phyloP scores from a whole-genome alignment of 1,284 basidiomycete species.

The Leccinum pachyderme region DNA sequence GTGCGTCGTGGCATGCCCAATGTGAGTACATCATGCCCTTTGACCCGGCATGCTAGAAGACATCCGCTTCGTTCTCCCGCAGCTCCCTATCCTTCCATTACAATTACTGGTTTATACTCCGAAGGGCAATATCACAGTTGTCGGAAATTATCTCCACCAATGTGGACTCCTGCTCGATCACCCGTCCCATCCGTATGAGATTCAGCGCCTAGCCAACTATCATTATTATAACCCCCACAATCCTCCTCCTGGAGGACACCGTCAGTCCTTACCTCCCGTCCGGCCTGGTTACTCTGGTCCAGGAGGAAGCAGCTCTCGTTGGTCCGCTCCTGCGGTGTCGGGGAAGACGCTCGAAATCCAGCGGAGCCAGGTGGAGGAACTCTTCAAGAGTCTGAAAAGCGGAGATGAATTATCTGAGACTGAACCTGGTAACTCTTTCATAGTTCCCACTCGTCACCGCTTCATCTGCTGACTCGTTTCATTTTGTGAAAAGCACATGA shows the following conservation, averaged over 20 bases:
- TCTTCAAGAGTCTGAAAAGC: slow-evolving; percentile 86
- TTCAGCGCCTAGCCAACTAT: slow-evolving; percentile 57
- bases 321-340: slow-evolving; percentile 58
- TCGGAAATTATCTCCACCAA: slow-evolving; percentile 73
- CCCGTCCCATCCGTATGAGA: slow-evolving; percentile 60
- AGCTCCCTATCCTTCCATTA: slow-evolving; percentile 80
- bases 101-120: slow-evolving; percentile 90
- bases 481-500: slow-evolving; percentile 55
- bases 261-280: slow-evolving; percentile 40
- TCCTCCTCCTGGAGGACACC: slow-evolving; percentile 70
- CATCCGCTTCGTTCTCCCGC: slow-evolving; percentile 18
- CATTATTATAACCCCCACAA: slow-evolving; percentile 91
- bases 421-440: slow-evolving; percentile 65
- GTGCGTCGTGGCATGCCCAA: slow-evolving; percentile 60
- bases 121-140: slow-evolving; percentile 83
- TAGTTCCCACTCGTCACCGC: slow-evolving; percentile 8
- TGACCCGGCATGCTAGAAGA: slow-evolving; percentile 15
- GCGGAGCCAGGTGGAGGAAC: slow-evolving; percentile 88
- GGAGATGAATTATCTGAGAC: slow-evolving; percentile 87
- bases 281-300: slow-evolving; percentile 43
- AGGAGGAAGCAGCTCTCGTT: slow-evolving; percentile 45
- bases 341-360: slow-evolving; percentile 89
- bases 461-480: slow-evolving; percentile 18
- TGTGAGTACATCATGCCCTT: slow-evolving; percentile 41
- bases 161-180: slow-evolving; percentile 78